These are phyloP conservation scores for Extremus antarcticus DNA, from an alignment of 495 filamentous ascomycete species.

Conservation along the genomic window DNA sequence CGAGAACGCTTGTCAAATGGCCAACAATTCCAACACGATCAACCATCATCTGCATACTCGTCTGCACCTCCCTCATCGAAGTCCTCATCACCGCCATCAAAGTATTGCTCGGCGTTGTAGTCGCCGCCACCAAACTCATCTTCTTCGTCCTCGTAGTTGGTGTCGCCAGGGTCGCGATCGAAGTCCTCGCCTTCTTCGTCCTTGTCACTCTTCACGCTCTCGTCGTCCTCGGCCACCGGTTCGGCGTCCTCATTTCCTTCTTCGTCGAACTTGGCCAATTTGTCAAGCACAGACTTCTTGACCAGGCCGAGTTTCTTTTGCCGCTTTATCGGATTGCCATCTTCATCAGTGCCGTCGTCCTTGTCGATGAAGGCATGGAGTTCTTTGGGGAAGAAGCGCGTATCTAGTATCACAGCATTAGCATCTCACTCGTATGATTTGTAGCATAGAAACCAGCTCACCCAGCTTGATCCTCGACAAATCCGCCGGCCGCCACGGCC, in stretches of 20 bases:
- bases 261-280: conserved; percentile 1
- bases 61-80: background rate
- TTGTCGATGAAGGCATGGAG: background rate
- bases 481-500: background rate
- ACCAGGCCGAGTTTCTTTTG: background rate
- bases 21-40: background rate
- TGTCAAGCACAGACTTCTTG: conserved; percentile 1
- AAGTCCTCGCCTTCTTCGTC: conserved; percentile 1
- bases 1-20: background rate
- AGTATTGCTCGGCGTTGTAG: conserved; percentile 10
- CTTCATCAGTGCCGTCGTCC: background rate
- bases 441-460: background rate
- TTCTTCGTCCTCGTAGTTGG: background rate
- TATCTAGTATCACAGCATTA: background rate
- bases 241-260: background rate
- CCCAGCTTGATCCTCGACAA: background rate
- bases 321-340: background rate
- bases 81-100: conserved; percentile 3
- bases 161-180: background rate
- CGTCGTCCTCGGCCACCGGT: background rate
- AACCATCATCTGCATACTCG: background rate
- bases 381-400: conserved; percentile 6
- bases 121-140: background rate
- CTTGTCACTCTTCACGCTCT: background rate
- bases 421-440: background rate